These are phyloP conservation scores for Sambucus nigra DNA, from an alignment of 129 eudicot genomes.

Conservation along the genomic window DNA sequence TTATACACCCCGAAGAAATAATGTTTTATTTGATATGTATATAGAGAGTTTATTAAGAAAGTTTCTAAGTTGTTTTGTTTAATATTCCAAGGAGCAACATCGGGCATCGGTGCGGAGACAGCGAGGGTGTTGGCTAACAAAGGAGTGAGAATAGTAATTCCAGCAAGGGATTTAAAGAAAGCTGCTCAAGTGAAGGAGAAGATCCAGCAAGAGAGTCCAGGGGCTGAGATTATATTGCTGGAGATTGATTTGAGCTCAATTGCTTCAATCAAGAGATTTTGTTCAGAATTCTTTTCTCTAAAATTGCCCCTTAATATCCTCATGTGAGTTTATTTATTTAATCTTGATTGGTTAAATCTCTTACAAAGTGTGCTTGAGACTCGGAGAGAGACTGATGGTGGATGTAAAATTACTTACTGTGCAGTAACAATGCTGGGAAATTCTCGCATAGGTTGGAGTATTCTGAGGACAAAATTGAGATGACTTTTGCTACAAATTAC, in stretches of 20 bases:
- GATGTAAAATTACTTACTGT: conserved; percentile 1
- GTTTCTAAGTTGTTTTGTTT: neutral
- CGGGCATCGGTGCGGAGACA: conserved; percentile 91
- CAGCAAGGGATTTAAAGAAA: conserved; percentile 77
- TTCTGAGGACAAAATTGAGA: conserved; percentile 92
- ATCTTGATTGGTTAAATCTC: too few species aligned
- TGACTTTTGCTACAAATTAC: conserved; percentile 97
- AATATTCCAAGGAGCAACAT: conserved; percentile 62
- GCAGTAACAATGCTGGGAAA: conserved; percentile 97
- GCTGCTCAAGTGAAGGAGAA: conserved; percentile 56
- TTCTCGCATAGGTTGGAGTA: conserved; percentile 86
- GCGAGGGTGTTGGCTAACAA: conserved; percentile 82
- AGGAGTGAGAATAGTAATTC: conserved; percentile 71
- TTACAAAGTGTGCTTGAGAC: too few species aligned
- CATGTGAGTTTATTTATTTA: conserved; percentile 37
- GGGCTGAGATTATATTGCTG: conserved; percentile 56
- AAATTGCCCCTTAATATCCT: conserved; percentile 82
- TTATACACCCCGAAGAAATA: too few species aligned
- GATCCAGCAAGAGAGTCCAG: conserved; percentile 47
- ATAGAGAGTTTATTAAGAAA: too few species aligned
- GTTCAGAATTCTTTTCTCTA: conserved; percentile 63
- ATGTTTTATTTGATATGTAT: too few species aligned
- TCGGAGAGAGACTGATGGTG: conserved; percentile 2
- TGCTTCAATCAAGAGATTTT: conserved; percentile 76
- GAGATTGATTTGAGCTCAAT: conserved; percentile 87